phyloP scores from a whole-genome alignment of 2,329 filamentous ascomycete genomes.

The Microascus cirrosus region DNA sequence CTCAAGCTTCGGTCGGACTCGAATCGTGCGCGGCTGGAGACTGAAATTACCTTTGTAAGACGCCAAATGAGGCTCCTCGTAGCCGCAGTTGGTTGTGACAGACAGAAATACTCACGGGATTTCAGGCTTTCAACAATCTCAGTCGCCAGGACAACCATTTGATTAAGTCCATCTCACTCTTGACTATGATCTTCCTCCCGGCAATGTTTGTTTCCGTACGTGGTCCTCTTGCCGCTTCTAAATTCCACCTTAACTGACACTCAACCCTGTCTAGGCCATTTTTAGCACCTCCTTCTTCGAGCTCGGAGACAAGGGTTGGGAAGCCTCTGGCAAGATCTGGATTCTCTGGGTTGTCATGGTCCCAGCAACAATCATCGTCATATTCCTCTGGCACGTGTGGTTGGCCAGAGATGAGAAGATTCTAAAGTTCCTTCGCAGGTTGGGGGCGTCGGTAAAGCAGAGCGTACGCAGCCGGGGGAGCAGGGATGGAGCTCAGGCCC shows the following conservation, averaged over 20 bases:
- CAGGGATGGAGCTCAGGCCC: background rate
- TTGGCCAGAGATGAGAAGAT: background rate
- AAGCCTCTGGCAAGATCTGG: background rate
- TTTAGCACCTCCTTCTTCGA: background rate
- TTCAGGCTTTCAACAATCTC: background rate
- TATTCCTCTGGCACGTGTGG: background rate
- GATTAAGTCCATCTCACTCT: constrained; percentile 2
- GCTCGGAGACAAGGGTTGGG: background rate
- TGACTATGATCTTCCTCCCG: constrained; percentile 4
- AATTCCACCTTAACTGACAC: background rate
- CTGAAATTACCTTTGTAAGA: background rate
- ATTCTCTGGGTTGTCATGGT: background rate
- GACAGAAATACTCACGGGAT: background rate
- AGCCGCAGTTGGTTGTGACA: background rate
- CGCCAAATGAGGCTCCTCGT: background rate
- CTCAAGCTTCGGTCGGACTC: background rate
- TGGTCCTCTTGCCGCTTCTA: background rate
- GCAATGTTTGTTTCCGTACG: constrained; percentile 3
- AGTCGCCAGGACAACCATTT: background rate
- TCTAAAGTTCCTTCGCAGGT: background rate
- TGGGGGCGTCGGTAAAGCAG: background rate
- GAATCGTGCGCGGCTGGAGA: background rate
- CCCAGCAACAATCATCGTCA: background rate
- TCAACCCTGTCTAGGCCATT: background rate
- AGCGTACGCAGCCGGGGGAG: background rate